Base-by-base conservation (phyloP, 176 grass and related monocot genomes). In the Pontederia paniculata region DNA sequence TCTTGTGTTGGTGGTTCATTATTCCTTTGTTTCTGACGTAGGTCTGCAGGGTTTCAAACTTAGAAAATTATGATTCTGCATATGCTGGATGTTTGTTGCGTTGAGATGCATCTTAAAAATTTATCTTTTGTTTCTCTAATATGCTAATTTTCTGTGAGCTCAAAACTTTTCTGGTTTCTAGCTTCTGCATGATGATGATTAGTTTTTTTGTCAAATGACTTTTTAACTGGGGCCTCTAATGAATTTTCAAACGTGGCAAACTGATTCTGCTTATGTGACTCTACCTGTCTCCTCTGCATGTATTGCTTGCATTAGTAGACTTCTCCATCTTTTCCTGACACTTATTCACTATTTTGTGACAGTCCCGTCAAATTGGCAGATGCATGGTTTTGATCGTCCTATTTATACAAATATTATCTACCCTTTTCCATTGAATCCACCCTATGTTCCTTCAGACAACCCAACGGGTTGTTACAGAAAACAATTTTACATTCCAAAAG, bases 301-400 rank as follows among this genome's bases (percentile, higher is more conserved):
- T 62, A 12, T 41, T 22, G 25, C 25, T n/a, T n/a, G n/a, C n/a
- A 31, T 31, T 31, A 31, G 23, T 60, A 3, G 14, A 47, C 21
- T 11, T 46, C 42, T 7, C 60, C 28, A 57, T 8, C 44, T 25
- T 70, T 10, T 60, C 60, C 21, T 76, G 16, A 56, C 11, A 44
- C 48, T 54, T 58, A 60, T 11, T 1, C 23, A 14, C 19, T 58
- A 44, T 69, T 65, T 21, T 23, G 54, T 23, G 69, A 45, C 86
- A 97, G 83, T 97, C 77, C 93, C 93, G 21, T 97, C 93, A 1
- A 97, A 90, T 55, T 97, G 93, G 86, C 93, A 90, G 70, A 90
- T 87, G 86, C 93, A 97, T 56, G 86, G 86, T 44, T 97, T 81
- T 79, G 91, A 97, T 58, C 55, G 68, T 9, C 91, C 86, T 9